These are phyloP conservation scores for Ogataea pilisensis DNA, from an alignment of 805 yeast genomes.

Conservation along the genomic window DNA sequence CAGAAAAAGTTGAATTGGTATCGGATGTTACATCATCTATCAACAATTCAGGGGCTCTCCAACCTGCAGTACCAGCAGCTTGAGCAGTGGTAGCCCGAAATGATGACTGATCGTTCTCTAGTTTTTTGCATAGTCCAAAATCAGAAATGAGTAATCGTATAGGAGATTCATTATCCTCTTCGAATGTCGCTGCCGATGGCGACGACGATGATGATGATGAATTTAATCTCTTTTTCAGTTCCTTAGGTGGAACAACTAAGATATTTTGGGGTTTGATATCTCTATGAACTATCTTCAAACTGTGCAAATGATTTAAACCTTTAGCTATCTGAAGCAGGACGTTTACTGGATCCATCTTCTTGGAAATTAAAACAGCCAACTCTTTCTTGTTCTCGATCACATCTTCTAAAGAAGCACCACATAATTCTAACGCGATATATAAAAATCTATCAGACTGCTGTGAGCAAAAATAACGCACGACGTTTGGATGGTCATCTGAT, in stretches of 20 bases:
- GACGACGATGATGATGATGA: neutral
- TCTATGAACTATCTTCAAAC: slow-evolving; percentile 87
- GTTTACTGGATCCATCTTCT: slow-evolving; percentile 44
- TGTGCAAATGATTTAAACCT: slow-evolving; percentile 84
- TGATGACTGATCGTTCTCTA: slow-evolving; percentile 89
- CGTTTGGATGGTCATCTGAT: slow-evolving; percentile 96
- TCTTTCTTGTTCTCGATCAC: slow-evolving; percentile 54
- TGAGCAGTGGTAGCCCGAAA: slow-evolving; percentile 88
- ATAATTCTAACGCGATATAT: slow-evolving; percentile 89
- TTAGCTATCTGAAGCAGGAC: slow-evolving; percentile 72
- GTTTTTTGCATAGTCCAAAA: slow-evolving; percentile 89
- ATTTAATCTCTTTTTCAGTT: too few species aligned
- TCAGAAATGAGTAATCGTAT: slow-evolving; percentile 83
- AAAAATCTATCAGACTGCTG: slow-evolving; percentile 83
- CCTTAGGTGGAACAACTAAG: slow-evolving; percentile 69
- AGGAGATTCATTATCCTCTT: slow-evolving; percentile 32
- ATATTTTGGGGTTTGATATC: slow-evolving; percentile 95
- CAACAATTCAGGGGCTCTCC: slow-evolving; percentile 94
- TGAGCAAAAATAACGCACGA: slow-evolving; percentile 89
- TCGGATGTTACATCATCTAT: slow-evolving; percentile 33
- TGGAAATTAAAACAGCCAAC: slow-evolving; percentile 34
- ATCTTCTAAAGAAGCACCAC: slow-evolving; percentile 86
- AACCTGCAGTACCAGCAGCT: slow-evolving; percentile 96
- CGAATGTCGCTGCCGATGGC: neutral
- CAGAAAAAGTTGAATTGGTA: slow-evolving; percentile 13